phyloP scores from a whole-genome alignment of 176 grass and related monocot genomes.

The Secale cereale region DNA sequence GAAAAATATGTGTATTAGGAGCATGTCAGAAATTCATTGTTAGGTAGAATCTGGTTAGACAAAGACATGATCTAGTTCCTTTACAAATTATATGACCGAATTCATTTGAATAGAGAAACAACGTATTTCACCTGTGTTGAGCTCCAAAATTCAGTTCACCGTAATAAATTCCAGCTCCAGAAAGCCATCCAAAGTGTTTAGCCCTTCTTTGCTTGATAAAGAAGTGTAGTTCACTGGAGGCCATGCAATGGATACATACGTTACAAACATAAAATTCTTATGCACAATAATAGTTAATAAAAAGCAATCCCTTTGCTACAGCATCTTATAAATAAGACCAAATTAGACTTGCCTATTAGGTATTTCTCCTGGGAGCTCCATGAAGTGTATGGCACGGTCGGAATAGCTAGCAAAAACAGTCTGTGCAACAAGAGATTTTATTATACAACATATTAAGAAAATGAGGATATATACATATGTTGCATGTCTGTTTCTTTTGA shows the following conservation, averaged over 20 bases:
- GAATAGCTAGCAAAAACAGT: conserved; percentile 91
- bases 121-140: conserved; percentile 72
- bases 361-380: conserved; percentile 98
- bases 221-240: conserved; percentile 85
- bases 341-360: conserved; percentile 67
- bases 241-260: conserved; percentile 25
- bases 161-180: conserved; percentile 92
- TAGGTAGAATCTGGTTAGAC: background rate
- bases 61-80: background rate
- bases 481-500: background rate
- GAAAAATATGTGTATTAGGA: background rate
- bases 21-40: background rate
- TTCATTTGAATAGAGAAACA: background rate
- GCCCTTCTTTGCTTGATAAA: conserved; percentile 97
- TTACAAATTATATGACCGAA: background rate
- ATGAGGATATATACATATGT: background rate
- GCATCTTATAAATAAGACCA: conserved; percentile 2
- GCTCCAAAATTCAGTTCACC: conserved; percentile 97
- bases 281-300: background rate
- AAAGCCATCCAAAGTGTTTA: conserved; percentile 98
- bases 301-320: background rate
- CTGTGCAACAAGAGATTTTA: conserved; percentile 26
- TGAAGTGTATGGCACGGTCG: conserved; percentile 76
- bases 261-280: conserved; percentile 3
- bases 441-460: conserved; percentile 9